Percentiles rank a stretch among this genome's conserved stretches.
These are phyloP conservation scores for Cercophora samala DNA, from an alignment of 495 filamentous ascomycete genomes.

Conservation along the genomic window DNA sequence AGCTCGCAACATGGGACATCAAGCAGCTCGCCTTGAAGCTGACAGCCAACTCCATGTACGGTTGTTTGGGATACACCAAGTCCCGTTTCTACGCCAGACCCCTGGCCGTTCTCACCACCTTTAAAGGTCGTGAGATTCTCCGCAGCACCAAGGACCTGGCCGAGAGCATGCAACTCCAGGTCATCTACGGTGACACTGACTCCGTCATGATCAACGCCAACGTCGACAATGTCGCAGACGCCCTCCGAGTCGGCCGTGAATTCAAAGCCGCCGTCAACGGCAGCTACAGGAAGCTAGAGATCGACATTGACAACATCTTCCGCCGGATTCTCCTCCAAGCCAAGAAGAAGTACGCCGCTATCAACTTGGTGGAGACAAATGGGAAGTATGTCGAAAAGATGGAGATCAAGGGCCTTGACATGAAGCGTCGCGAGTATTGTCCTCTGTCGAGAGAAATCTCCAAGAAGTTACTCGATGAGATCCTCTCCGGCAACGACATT, in stretches of 20 bases:
- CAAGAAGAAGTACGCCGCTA: slow-evolving; percentile 98
- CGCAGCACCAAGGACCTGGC: slow-evolving; percentile 91
- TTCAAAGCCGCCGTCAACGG: slow-evolving; percentile 76
- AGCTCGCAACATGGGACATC: slow-evolving; percentile 95
- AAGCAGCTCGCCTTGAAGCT: slow-evolving; percentile 95
- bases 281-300: slow-evolving; percentile 83
- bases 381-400: slow-evolving; percentile 91
- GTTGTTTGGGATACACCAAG: slow-evolving; percentile 91
- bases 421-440: slow-evolving; percentile 96
- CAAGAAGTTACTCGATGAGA: slow-evolving; percentile 75
- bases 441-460: slow-evolving; percentile 91
- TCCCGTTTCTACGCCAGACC: slow-evolving; percentile 96
- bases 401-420: slow-evolving; percentile 97
- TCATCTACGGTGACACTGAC: slow-evolving; percentile 98
- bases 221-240: slow-evolving; percentile 86
- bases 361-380: slow-evolving; percentile 85
- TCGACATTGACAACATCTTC: slow-evolving; percentile 98
- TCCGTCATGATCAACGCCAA: slow-evolving; percentile 99
- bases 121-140: slow-evolving; percentile 96
- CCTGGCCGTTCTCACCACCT: slow-evolving; percentile 91
- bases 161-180: slow-evolving; percentile 78
- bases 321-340: slow-evolving; percentile 88
- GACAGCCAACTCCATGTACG: slow-evolving; percentile 99
- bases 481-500: slow-evolving; percentile 88
- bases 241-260: slow-evolving; percentile 75